These are phyloP conservation scores for Aspergillaceae sp. DNA, from an alignment of 2,329 filamentous ascomycete species.

Conservation along the genomic window DNA sequence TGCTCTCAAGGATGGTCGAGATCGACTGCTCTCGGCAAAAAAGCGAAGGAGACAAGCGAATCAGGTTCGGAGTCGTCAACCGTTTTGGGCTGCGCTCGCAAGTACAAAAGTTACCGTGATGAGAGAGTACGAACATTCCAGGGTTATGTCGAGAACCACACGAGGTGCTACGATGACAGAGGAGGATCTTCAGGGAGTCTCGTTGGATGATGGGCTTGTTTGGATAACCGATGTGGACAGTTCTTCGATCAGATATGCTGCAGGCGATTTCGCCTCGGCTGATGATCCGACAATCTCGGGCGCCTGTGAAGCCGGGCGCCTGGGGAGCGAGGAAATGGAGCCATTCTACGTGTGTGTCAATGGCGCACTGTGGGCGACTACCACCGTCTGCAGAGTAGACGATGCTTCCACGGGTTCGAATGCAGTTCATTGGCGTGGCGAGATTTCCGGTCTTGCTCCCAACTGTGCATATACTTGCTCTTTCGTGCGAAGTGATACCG, in stretches of 20 bases:
- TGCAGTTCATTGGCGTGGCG: constrained; percentile 48
- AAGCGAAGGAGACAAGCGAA: constrained; percentile 86
- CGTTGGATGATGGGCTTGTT: constrained; percentile 36
- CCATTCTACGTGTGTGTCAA: constrained; percentile 60
- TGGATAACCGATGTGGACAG: constrained; percentile 41
- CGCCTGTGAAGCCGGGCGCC: constrained; percentile 18
- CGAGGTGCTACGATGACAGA: constrained; percentile 34
- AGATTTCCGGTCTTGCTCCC: constrained; percentile 57
- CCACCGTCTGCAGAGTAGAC: constrained; percentile 43
- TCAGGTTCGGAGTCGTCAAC: constrained; percentile 81
- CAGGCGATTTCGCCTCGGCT: constrained; percentile 30
- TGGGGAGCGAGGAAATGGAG: constrained; percentile 35
- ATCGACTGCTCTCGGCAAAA: constrained; percentile 57
- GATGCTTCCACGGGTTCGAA: constrained; percentile 38
- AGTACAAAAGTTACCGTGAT: constrained; percentile 96
- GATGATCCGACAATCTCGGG: constrained; percentile 26
- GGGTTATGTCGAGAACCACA: constrained; percentile 34
- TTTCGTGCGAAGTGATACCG: constrained; percentile 49
- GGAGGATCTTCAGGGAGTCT: constrained; percentile 34
- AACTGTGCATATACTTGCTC: constrained; percentile 57
- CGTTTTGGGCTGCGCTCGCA: constrained; percentile 86
- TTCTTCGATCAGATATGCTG: constrained; percentile 40
- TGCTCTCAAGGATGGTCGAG: constrained; percentile 43
- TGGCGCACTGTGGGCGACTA: constrained; percentile 56
- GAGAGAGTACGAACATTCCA: constrained; percentile 78